These are phyloP conservation scores for Hysterangium stoloniferum DNA, from an alignment of 768 basidiomycete genomes.

Conservation along the genomic window DNA sequence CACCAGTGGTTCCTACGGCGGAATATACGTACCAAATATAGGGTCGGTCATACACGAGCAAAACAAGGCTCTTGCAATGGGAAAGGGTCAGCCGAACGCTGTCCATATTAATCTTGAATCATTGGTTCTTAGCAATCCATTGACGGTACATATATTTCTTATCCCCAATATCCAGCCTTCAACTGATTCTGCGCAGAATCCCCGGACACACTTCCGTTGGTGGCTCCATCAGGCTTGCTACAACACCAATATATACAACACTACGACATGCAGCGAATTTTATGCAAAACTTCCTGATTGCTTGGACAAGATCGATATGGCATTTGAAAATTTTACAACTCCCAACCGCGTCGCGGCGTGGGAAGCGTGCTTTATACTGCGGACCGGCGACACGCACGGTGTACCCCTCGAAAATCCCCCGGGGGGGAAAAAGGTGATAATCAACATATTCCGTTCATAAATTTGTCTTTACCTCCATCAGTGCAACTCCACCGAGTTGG, in stretches of 20 bases:
- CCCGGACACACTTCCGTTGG: slow-evolving; percentile 24
- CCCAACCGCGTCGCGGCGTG: slow-evolving; percentile 9
- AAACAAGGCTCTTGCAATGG: slow-evolving; percentile 21
- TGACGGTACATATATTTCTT: slow-evolving; percentile 9
- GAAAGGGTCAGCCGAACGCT: slow-evolving; percentile 17
- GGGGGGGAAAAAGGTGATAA: slow-evolving; percentile 4
- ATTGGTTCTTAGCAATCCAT: slow-evolving; percentile 27
- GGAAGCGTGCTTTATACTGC: slow-evolving; percentile 10
- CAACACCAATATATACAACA: slow-evolving; percentile 23
- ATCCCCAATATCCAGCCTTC: neutral
- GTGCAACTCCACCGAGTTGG: slow-evolving; percentile 1
- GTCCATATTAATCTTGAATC: slow-evolving; percentile 27
- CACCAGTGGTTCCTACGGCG: slow-evolving; percentile 29
- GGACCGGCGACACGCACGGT: slow-evolving; percentile 15
- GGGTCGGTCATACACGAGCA: slow-evolving; percentile 29
- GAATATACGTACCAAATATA: slow-evolving; percentile 29
- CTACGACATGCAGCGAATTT: slow-evolving; percentile 22
- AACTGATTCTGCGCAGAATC: slow-evolving; percentile 17
- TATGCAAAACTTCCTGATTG: slow-evolving; percentile 21
- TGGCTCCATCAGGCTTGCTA: slow-evolving; percentile 24
- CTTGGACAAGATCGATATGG: slow-evolving; percentile 13
- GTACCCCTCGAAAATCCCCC: slow-evolving; percentile 4
- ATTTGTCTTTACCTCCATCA: neutral
- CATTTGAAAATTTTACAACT: slow-evolving; percentile 2
- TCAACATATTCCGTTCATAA: neutral